Conservation (phyloP, 2,329 filamentous ascomycete species). For the Hymenoscyphus scutula region DNA sequence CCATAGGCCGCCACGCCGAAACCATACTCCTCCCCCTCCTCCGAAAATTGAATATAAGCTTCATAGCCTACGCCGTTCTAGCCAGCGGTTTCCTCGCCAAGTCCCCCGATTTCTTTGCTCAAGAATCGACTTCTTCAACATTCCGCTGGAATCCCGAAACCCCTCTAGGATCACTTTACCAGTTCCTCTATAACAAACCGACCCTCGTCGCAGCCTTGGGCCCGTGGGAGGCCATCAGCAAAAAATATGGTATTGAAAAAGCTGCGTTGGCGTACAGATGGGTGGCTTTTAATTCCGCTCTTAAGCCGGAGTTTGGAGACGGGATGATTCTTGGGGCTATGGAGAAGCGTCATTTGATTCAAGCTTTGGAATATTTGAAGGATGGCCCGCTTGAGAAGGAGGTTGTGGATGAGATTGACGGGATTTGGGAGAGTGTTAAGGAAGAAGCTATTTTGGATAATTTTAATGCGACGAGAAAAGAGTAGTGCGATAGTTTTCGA, state of each 20-base stretch:
- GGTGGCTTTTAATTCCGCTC: conserved; percentile 34
- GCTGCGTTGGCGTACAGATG: conserved; percentile 40
- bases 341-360: conserved; percentile 25
- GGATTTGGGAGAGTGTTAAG: conserved; percentile 32
- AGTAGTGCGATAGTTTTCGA: too few relatives aligned
- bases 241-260: conserved; percentile 34
- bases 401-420: conserved; percentile 21
- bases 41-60: conserved; percentile 32
- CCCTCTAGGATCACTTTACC: conserved; percentile 20
- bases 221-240: conserved; percentile 33
- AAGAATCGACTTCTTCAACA: conserved; percentile 6
- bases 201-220: conserved; percentile 28
- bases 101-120: conserved; percentile 13
- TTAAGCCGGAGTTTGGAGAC: conserved; percentile 34
- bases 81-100: conserved; percentile 60
- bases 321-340: conserved; percentile 35
- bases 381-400: conserved; percentile 27
- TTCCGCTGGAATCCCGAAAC: conserved; percentile 29
- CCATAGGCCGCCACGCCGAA: conserved; percentile 50
- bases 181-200: conserved; percentile 29
- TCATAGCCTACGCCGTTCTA: conserved; percentile 60
- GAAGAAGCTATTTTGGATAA: conserved; percentile 7
- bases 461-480: neutral
- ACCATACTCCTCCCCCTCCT: conserved; percentile 58
- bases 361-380: conserved; percentile 24